Conservation (phyloP, 2,329 filamentous ascomycete genomes). For the Penicillium sp. region DNA sequence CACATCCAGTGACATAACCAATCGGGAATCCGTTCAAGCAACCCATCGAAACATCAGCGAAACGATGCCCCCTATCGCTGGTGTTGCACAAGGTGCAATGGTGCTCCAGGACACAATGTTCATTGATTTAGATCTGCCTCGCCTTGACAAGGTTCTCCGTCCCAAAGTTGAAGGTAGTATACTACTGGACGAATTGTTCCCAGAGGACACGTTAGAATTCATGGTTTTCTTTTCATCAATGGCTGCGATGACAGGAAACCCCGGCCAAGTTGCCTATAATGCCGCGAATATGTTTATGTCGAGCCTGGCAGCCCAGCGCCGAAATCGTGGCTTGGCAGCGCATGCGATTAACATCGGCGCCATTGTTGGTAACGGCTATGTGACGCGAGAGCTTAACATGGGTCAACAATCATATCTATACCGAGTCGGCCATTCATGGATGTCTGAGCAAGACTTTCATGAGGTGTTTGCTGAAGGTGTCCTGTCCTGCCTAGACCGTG, state of each 20-base stretch:
- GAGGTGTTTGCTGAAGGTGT: slow-evolving; percentile 34
- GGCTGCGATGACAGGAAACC: slow-evolving; percentile 34
- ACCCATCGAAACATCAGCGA: slow-evolving; percentile 25
- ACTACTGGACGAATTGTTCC: slow-evolving; percentile 21
- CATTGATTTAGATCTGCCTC: slow-evolving; percentile 18
- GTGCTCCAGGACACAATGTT: slow-evolving; percentile 34
- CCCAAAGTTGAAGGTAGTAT: slow-evolving; percentile 34
- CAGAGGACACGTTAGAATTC: slow-evolving; percentile 40
- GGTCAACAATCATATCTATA: slow-evolving; percentile 24
- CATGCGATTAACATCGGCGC: slow-evolving; percentile 24
- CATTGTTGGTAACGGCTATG: slow-evolving; percentile 21
- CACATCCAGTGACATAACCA: slow-evolving; percentile 18
- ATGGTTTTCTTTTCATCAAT: slow-evolving; percentile 45
- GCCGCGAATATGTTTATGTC: slow-evolving; percentile 42
- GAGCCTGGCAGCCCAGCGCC: slow-evolving; percentile 23
- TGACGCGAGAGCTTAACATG: slow-evolving; percentile 22
- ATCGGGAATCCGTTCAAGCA: slow-evolving; percentile 23
- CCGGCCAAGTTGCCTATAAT: slow-evolving; percentile 39
- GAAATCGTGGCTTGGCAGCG: slow-evolving; percentile 14
- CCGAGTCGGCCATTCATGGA: slow-evolving; percentile 21
- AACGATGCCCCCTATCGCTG: slow-evolving; percentile 37
- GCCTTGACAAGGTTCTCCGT: slow-evolving; percentile 32
- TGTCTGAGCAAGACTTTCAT: slow-evolving; percentile 34
- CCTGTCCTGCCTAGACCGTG: slow-evolving; percentile 19
- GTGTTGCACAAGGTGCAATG: slow-evolving; percentile 39